A percentile compares a stretch with the other conserved stretches of the same genome.
Conservation (phyloP, 352 stramenopile species). For the Phytophthora megakarya region DNA sequence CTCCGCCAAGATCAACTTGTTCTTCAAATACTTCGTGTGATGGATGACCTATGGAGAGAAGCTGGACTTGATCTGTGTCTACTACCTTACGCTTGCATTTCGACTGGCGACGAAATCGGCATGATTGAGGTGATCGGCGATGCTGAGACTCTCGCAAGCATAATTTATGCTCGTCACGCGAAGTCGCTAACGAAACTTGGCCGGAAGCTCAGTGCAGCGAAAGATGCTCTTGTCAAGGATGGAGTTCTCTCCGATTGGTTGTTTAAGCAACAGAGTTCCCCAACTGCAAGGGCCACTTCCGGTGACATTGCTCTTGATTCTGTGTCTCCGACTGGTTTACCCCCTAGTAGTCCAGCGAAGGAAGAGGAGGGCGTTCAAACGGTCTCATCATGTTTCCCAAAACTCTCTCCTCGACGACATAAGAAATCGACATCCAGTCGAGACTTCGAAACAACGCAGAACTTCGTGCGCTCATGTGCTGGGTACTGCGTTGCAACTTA, state of each 20-base stretch:
- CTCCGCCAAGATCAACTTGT: conserved; percentile 94
- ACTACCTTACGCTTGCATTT: conserved; percentile 86
- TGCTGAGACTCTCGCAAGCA: conserved; percentile 87
- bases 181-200: conserved; percentile 62
- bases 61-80: conserved; percentile 86
- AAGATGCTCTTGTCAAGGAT: conserved; percentile 66
- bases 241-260: conserved; percentile 78
- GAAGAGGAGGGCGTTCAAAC: conserved; percentile 20
- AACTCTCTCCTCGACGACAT: conserved; percentile 48
- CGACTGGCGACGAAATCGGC: conserved; percentile 85
- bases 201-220: conserved; percentile 70
- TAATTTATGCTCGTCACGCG: conserved; percentile 79
- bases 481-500: conserved; percentile 95
- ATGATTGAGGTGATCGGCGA: conserved; percentile 92
- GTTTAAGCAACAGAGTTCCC: conserved; percentile 36
- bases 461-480: conserved; percentile 89
- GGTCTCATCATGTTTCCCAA: conserved; percentile 58
- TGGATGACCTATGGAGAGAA: conserved; percentile 91
- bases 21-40: conserved; percentile 90
- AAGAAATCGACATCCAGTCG: conserved; percentile 33
- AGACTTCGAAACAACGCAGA: conserved; percentile 75
- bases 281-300: conserved; percentile 3
- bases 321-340: conserved; percentile 14
- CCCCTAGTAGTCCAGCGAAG: conserved; percentile 22
- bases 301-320: conserved; percentile 17